A percentile compares a stretch with the other conserved stretches of the same genome.
These are phyloP conservation scores for Fraxinus cuspidata DNA, from an alignment of 257 asterid genomes.

Conservation along the genomic window DNA sequence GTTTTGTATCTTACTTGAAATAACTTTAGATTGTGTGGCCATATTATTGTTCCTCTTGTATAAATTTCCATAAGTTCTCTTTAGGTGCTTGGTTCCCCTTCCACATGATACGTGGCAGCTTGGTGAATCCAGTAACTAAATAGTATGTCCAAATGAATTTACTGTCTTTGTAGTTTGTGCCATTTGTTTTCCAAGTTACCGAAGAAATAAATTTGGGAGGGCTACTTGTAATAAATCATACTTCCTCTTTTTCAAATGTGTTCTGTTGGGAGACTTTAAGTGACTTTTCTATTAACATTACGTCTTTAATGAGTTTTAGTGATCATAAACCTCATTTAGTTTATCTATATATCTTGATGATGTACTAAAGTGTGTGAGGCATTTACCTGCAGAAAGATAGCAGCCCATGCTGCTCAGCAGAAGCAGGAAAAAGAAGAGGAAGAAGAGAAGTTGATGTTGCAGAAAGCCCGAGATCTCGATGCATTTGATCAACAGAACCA, in stretches of 20 bases:
- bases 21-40: neutral
- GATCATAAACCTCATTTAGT: neutral
- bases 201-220: neutral
- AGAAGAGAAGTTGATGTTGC: slow-evolving; percentile 60
- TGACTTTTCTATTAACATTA: neutral
- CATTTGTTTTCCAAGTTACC: neutral
- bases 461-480: slow-evolving; percentile 77
- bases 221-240: neutral
- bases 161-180: neutral
- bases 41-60: neutral
- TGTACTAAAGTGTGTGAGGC: neutral
- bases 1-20: neutral
- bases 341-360: neutral
- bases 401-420: slow-evolving; percentile 62
- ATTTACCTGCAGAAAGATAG: slow-evolving; percentile 53
- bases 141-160: neutral
- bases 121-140: neutral
- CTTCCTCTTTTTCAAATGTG: neutral
- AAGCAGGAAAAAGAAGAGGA: slow-evolving; percentile 76
- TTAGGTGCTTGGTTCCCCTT: neutral
- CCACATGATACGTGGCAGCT: neutral
- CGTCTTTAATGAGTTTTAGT: too few relatives aligned
- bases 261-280: neutral
- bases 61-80: neutral
- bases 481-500: slow-evolving; percentile 94